Base-by-base conservation (phyloP, 352 stramenopile genomes). In the Globisporangium nagaii region DNA sequence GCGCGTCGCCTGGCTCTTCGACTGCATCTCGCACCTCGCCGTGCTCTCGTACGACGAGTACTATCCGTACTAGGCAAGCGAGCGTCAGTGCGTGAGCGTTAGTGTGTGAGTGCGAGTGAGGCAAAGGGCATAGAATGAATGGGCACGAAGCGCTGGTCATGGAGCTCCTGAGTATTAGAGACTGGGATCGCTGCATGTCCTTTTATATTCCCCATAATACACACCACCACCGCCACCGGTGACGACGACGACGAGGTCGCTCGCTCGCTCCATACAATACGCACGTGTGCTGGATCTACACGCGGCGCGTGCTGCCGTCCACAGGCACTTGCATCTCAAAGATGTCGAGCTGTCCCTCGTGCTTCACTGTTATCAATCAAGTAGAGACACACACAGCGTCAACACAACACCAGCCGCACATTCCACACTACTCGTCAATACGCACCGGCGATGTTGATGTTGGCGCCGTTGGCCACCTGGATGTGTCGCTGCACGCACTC, bases 281-380 rank as follows among this genome's bases (percentile, higher is more conserved):
- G n/a, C n/a, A n/a, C n/a, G n/a, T n/a, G n/a, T n/a, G n/a, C n/a
- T n/a, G n/a, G n/a, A n/a, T n/a, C n/a, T n/a, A n/a, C n/a, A n/a
- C n/a, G n/a, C 45, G 37, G 30, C 55, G 55, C 13, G 55, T 79
- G 31, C 70, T 69, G 47, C 69, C 70, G 51, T 91, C 76, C 54
- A 95, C 85, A 0, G 85, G 85, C 56, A 95, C 85, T 49, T 95
- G 85, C 85, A 95, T 95, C 67, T 95, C 85, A 53, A 95, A 95
- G 48, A 95, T 94, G 54, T 95, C 85, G 58, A 95, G 67, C 27
- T 84, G 74, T 2, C 84, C 84, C 66, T 95, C 85, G 57, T 93
- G 79, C 62, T 94, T 94, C 34, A 95, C 85, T 92, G 62, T 22
- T 15, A 12, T 8, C 42, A 50, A 37, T 6, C 12, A 20, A 13